Conservation (phyloP, 768 basidiomycete genomes). For the Russula sp. region DNA sequence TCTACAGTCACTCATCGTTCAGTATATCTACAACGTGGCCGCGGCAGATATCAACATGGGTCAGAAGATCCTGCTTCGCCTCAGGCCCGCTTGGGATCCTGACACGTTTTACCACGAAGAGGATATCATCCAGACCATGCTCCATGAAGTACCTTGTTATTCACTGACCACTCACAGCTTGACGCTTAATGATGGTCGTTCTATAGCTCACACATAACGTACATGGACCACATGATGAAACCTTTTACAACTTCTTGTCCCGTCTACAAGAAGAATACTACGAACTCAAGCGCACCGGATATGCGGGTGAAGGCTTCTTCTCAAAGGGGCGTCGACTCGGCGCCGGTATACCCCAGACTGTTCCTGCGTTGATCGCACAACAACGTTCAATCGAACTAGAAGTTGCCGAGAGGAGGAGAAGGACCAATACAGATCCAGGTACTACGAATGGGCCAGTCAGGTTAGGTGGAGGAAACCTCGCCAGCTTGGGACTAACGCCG, state of each 20-base stretch:
- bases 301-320: constrained; percentile 89
- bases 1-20: neutral
- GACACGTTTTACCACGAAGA: constrained; percentile 75
- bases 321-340: constrained; percentile 71
- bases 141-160: constrained; percentile 66
- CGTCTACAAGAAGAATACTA: constrained; percentile 84
- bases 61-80: constrained; percentile 75
- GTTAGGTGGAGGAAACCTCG: constrained; percentile 53
- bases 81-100: constrained; percentile 66
- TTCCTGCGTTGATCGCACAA: constrained; percentile 63
- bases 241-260: constrained; percentile 70
- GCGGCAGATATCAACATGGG: constrained; percentile 73
- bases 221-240: constrained; percentile 86
- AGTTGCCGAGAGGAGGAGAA: constrained; percentile 73
- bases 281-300: constrained; percentile 72
- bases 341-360: constrained; percentile 59
- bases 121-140: constrained; percentile 77
- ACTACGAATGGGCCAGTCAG: constrained; percentile 48
- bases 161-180: neutral
- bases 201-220: constrained; percentile 81
- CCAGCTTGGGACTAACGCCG: constrained; percentile 48
- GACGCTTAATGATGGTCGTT: constrained; percentile 3
- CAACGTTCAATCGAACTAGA: constrained; percentile 57
- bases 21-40: constrained; percentile 18
- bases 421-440: constrained; percentile 45